A percentile compares a stretch with the other conserved stretches of the same genome.
phyloP scores from a whole-genome alignment of 345 rosid genomes.

The Boechera retrofracta region DNA sequence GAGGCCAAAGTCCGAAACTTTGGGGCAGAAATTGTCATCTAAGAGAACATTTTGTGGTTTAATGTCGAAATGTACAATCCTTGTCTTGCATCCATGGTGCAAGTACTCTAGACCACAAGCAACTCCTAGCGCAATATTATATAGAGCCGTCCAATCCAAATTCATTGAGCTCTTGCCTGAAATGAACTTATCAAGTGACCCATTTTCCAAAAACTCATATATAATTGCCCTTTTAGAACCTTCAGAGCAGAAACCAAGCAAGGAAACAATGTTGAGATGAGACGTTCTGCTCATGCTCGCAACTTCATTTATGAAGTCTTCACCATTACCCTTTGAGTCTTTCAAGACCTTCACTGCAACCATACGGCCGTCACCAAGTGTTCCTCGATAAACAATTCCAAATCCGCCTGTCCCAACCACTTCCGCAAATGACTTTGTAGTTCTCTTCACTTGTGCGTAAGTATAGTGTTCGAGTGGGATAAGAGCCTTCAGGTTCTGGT shows the following conservation, averaged over 20 bases:
- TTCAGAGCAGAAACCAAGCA: constrained; percentile 51
- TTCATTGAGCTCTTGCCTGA: background rate
- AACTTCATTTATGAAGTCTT: constrained; percentile 56
- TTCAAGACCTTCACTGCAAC: constrained; percentile 45
- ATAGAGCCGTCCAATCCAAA: constrained; percentile 31
- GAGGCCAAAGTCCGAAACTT: constrained; percentile 57
- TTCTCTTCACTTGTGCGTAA: constrained; percentile 6
- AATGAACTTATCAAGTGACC: constrained; percentile 47
- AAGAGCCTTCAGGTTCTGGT: background rate
- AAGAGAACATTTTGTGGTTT: constrained; percentile 59
- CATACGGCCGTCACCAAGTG: background rate
- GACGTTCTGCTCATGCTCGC: constrained; percentile 53
- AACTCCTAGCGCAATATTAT: constrained; percentile 41
- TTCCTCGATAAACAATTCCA: constrained; percentile 10
- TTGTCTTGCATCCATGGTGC: constrained; percentile 52
- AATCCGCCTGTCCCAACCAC: constrained; percentile 12
- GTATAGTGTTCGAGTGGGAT: constrained; percentile 3
- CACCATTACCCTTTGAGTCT: constrained; percentile 36
- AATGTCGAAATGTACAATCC: constrained; percentile 57
- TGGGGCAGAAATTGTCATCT: constrained; percentile 45
- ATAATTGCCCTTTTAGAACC: constrained; percentile 45
- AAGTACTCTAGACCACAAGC: constrained; percentile 56
- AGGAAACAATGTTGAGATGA: constrained; percentile 49
- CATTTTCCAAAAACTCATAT: constrained; percentile 47
- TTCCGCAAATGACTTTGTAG: constrained; percentile 3